phyloP scores from a whole-genome alignment of 2,329 filamentous ascomycete genomes.

The Neonectria punicea region DNA sequence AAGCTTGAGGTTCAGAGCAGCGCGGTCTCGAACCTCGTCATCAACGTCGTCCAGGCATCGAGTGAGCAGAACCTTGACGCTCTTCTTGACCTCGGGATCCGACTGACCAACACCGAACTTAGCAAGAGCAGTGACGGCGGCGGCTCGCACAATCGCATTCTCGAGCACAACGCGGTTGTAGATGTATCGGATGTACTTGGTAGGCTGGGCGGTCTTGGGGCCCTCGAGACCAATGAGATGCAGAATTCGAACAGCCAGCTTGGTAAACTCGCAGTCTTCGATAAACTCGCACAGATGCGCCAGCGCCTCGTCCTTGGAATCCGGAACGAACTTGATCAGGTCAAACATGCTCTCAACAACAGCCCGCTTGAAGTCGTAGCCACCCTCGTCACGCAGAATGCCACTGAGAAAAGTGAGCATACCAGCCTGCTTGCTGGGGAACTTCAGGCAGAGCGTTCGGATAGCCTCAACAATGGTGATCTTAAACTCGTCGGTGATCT shows the following conservation, averaged over 20 bases:
- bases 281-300: conserved; percentile 99
- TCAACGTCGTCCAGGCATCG: conserved; percentile 96
- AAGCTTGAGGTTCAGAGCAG: conserved; percentile 88
- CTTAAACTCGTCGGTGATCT: conserved; percentile 99
- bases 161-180: conserved; percentile 98
- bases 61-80: conserved; percentile 90
- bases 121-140: conserved; percentile 92
- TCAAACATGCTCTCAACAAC: conserved; percentile 99
- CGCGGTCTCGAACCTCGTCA: conserved; percentile 96
- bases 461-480: conserved; percentile 99
- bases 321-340: conserved; percentile 97
- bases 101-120: conserved; percentile 98
- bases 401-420: conserved; percentile 98
- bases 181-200: conserved; percentile 99
- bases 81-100: conserved; percentile 95
- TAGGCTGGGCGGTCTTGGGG: conserved; percentile 93
- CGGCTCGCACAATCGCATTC: conserved; percentile 94
- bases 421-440: conserved; percentile 96
- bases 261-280: conserved; percentile 99
- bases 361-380: conserved; percentile 97
- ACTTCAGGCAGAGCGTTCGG: conserved; percentile 94
- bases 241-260: conserved; percentile 93
- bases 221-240: conserved; percentile 95
- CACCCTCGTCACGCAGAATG: conserved; percentile 96
- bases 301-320: conserved; percentile 82